Conservation (phyloP, 2,329 filamentous ascomycete species). For the Beauveria scarabaeidicola region DNA sequence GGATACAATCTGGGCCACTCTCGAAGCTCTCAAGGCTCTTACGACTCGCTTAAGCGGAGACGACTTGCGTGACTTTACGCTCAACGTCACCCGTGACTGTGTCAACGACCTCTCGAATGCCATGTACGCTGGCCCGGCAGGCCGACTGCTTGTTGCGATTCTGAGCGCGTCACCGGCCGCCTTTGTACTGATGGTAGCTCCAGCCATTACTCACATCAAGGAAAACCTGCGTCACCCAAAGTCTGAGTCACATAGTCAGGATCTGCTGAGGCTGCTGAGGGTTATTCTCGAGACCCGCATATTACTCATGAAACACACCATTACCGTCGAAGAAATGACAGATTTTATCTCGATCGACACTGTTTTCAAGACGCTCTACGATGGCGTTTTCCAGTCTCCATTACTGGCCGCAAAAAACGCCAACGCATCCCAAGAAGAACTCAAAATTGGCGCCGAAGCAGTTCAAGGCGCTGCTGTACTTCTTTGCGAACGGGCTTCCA, state of each 20-base stretch:
- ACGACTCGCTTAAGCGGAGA: slow-evolving; percentile 36
- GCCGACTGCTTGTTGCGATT: slow-evolving; percentile 43
- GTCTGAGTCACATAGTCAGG: slow-evolving; percentile 40
- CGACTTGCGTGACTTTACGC: slow-evolving; percentile 36
- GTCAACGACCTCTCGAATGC: slow-evolving; percentile 44
- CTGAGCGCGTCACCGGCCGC: slow-evolving; percentile 38
- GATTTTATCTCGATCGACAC: slow-evolving; percentile 28
- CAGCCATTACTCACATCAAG: slow-evolving; percentile 40
- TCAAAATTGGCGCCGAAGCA: slow-evolving; percentile 34
- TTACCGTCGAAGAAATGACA: slow-evolving; percentile 27
- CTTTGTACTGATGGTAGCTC: slow-evolving; percentile 39
- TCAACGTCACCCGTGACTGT: slow-evolving; percentile 44
- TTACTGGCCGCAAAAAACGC: slow-evolving; percentile 24
- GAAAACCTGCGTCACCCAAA: slow-evolving; percentile 43
- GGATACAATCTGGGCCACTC: slow-evolving; percentile 47
- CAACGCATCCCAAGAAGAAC: slow-evolving; percentile 27
- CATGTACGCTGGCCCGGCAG: slow-evolving; percentile 43
- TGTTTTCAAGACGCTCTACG: slow-evolving; percentile 33
- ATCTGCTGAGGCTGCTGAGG: slow-evolving; percentile 43
- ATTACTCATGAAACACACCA: slow-evolving; percentile 26
- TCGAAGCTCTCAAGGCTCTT: slow-evolving; percentile 45
- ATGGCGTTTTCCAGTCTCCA: slow-evolving; percentile 33
- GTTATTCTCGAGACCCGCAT: slow-evolving; percentile 40
- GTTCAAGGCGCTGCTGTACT: slow-evolving; percentile 38
- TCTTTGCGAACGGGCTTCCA: slow-evolving; percentile 30